phyloP scores from a whole-genome alignment of 2,329 filamentous ascomycete genomes.

The Pyrenochaeta sp. region DNA sequence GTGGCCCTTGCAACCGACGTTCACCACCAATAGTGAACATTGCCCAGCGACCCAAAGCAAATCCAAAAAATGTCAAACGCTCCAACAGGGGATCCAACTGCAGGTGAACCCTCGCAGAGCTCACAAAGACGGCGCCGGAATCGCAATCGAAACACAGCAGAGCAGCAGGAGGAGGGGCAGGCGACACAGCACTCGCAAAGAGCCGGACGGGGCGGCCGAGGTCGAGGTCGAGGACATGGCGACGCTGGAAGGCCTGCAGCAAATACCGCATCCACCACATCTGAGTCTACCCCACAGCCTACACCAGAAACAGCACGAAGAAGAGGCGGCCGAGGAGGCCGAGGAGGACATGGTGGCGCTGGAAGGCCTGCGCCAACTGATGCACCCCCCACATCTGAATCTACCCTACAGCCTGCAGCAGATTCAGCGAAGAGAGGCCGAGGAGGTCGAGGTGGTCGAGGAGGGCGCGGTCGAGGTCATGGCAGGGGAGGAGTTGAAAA shows the following conservation, averaged over 20 bases:
- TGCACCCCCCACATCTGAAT: conserved; percentile 3
- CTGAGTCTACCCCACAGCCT: conserved; percentile 8
- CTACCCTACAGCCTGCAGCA: conserved; percentile 11
- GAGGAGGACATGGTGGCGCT: conserved; percentile 19
- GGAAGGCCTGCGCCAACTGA: conserved; percentile 6
- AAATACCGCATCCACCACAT: conserved; percentile 3
- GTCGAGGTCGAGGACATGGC: conserved; percentile 22
- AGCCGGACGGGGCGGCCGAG: conserved; percentile 26
- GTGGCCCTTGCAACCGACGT: conserved; percentile 2
- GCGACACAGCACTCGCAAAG: conserved; percentile 25
- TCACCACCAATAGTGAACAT: no score
- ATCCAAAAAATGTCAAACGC: conserved; percentile 29
- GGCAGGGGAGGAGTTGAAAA: conserved; percentile 27
- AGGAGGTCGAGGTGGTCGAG: conserved; percentile 20
- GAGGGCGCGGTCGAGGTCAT: conserved; percentile 17
- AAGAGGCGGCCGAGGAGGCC: conserved; percentile 19
- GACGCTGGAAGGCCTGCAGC: conserved; percentile 10
- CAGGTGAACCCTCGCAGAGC: conserved; percentile 21
- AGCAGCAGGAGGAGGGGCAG: conserved; percentile 27
- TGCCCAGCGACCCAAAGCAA: conserved; percentile 1
- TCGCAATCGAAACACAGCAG: conserved; percentile 29
- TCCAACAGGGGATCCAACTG: conserved; percentile 17
- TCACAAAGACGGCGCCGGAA: conserved; percentile 29
- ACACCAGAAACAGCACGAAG: conserved; percentile 15
- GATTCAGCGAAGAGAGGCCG: conserved; percentile 15